Base-by-base conservation (phyloP, 306 rosid genomes). In the Pyrus bretschneideri region DNA sequence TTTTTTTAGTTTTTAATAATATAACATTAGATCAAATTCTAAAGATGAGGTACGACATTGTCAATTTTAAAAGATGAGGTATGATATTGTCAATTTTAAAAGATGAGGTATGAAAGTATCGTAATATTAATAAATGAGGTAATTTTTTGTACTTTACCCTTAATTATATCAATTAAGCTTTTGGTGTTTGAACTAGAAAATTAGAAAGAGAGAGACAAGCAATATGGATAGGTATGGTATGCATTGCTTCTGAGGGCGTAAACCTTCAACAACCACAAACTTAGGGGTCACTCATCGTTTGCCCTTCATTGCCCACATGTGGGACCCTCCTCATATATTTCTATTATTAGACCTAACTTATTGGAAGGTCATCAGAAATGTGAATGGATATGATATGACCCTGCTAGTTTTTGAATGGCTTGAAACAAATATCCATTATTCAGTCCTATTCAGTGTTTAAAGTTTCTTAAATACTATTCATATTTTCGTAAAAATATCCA, bases 231-330 rank as follows among this genome's bases (percentile, higher is more conserved):
- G 84, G 80, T 52, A 70, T 14, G 76, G 38, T 33, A 33, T 5
- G 33, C 33, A 4, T 31, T 33, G 35, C 35, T 33, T 0, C 25
- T 72, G 70, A 67, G 63, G 57, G 15, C 12, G 19, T 14, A 46
- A 62, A 72, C 70, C 55, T 78, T 67, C 81, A 75, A 79, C 86
- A 59, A 76, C 84, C 88, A 82, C 86, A 79, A 6, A 63, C 82
- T 42, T 57, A 64, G 3, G 15, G 42, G 61, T 72, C 33, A 4
- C 5, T 4, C 81, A 73, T 35, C 46, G n/a, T 13, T 78, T 79
- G 44, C 51, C 55, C 72, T 40, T 57, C 80, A 27, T 83, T 42
- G 35, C 67, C 78, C 61, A 38, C 31, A n/a, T 63, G 67, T 72
- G 80, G 77, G 55, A 78, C 69, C 62, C 35, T 15, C 29, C 15